A percentile compares a stretch with the other conserved stretches of the same genome.
These are phyloP conservation scores for Salix koriyanagi DNA, from an alignment of 345 rosid genomes.

Conservation along the genomic window DNA sequence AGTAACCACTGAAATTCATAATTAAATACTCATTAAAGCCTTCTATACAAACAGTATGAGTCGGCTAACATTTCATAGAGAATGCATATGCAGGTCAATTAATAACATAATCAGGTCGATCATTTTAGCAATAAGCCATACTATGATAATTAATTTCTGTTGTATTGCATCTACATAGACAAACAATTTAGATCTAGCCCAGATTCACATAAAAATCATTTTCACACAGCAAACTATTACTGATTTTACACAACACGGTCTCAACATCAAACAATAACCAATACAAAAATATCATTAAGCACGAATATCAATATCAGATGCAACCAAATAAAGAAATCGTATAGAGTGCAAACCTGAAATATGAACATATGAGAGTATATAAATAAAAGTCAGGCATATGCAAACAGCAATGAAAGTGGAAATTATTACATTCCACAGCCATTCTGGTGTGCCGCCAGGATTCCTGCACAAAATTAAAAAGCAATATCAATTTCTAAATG, in stretches of 20 bases:
- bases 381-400: slow-evolving; percentile 65
- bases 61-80: neutral
- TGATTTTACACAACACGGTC: neutral
- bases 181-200: neutral
- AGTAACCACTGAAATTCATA: neutral
- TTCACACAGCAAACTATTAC: neutral
- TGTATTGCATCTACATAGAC: neutral
- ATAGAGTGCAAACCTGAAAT: slow-evolving; percentile 57
- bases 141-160: neutral
- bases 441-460: slow-evolving; percentile 82
- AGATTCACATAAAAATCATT: neutral
- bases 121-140: neutral
- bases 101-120: neutral
- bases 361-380: slow-evolving; percentile 82
- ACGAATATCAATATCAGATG: neutral
- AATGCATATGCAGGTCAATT: neutral
- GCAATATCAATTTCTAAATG: slow-evolving; percentile 6
- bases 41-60: neutral
- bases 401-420: slow-evolving; percentile 57
- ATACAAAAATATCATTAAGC: neutral
- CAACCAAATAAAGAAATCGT: slow-evolving; percentile 15
- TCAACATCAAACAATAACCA: neutral
- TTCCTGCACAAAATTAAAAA: slow-evolving; percentile 47
- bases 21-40: neutral
- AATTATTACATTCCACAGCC: slow-evolving; percentile 61